Conservation (phyloP, 177 flowering plant genomes). For the Vitis hybrid region DNA sequence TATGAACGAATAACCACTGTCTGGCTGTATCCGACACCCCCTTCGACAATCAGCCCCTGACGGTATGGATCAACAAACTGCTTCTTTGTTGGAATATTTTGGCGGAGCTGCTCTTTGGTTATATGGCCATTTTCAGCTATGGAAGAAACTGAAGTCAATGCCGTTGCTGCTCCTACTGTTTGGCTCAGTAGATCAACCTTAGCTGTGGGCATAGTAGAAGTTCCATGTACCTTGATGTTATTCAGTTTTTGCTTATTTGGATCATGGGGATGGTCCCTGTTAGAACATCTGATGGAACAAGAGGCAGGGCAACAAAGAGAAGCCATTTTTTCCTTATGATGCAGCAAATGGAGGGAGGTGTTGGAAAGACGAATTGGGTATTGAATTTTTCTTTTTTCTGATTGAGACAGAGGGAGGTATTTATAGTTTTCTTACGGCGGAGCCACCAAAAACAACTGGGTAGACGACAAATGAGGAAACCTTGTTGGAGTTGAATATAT, state of each 20-base stretch:
- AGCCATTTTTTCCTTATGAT: slow-evolving; percentile 27
- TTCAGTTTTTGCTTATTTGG: slow-evolving; percentile 23
- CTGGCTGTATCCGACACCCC: slow-evolving; percentile 60
- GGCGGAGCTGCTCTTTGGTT: slow-evolving; percentile 27
- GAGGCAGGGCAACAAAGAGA: slow-evolving; percentile 15
- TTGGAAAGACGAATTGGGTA: slow-evolving; percentile 19
- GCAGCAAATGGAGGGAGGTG: slow-evolving; percentile 3
- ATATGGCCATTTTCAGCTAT: slow-evolving; percentile 15
- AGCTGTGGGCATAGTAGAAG: slow-evolving; percentile 2
- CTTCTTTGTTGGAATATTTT: slow-evolving; percentile 55
- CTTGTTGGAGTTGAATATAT: slow-evolving; percentile 20
- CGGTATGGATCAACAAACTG: slow-evolving; percentile 44
- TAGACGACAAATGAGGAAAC: slow-evolving; percentile 11
- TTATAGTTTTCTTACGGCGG: slow-evolving; percentile 15
- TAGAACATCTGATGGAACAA: slow-evolving; percentile 9
- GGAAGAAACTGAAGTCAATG: slow-evolving; percentile 14
- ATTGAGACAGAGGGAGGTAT: neutral
- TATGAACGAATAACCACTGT: slow-evolving; percentile 65
- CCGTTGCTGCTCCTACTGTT: slow-evolving; percentile 17
- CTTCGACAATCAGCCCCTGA: slow-evolving; percentile 56
- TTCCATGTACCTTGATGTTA: slow-evolving; percentile 28
- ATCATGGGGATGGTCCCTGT: slow-evolving; percentile 19
- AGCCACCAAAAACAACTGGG: neutral
- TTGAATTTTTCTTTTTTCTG: too few species aligned
- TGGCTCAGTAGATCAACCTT: slow-evolving; percentile 22